Base-by-base conservation (phyloP, 208 protist species). In the Trypanosoma mega region DNA sequence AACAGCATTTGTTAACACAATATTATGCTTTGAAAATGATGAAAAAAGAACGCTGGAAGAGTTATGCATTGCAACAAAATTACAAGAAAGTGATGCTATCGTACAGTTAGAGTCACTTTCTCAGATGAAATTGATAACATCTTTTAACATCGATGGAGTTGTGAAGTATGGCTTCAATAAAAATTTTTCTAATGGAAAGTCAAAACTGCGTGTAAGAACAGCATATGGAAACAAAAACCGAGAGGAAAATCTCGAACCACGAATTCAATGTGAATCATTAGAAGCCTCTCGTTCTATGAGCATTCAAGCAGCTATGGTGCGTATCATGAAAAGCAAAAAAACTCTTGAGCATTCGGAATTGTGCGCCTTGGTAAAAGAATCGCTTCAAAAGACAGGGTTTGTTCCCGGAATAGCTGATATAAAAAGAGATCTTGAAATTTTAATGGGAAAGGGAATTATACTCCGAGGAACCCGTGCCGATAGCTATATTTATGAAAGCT, bases 391-490 rank as follows among this genome's bases (percentile, higher is more conserved):
- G 24, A 57, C 68, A 1, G 41, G 49, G 6, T 85, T 77, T 52
- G 47, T 54, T 12, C 76, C 82, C 1, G 77, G 68, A 20, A 34
- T 55, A 21, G 27, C 58, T 48, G 77, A 87, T 21, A 83, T 94
- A 14, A 94, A 92, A 57, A 45, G 58, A 16, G 62, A 67, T 30
- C 47, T 94, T 11, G 76, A 83, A n/a, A 44, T 41, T 16, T 61
- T 94, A 4, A 87, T 91, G n/a, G 78, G 80, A 26, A 87, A 86
- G 33, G 80, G 83, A 14, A 73, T 87, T 21, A 59, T 94, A 26
- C 62, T 66, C 0, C 73, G 87, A 31, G 74, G 65, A 31, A 52
- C 59, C 24, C 33, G 60, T 43, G 51, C 44, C 9, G 50, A 57
- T 18, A 67, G 63, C 2, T 76, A 82, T 45, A 47, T 76, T 9